Percentiles rank a stretch among this genome's conserved stretches.
phyloP scores from a whole-genome alignment of 164 flowering plant genomes.

The Macadamia tetraphylla region DNA sequence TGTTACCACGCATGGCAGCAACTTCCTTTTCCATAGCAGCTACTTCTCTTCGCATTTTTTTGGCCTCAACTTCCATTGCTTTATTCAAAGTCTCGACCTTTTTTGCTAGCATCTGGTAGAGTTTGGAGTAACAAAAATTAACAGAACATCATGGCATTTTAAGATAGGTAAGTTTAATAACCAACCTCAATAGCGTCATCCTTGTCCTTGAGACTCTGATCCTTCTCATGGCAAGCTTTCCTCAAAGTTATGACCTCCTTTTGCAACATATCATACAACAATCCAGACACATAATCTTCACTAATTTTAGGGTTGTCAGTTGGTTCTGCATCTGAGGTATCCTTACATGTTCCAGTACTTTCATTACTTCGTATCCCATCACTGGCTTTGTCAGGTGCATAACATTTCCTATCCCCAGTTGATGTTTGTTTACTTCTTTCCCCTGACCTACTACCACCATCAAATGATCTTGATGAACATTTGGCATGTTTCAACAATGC shows the following conservation, averaged over 20 bases:
- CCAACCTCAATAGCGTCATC: slow-evolving; percentile 70
- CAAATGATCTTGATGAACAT: slow-evolving; percentile 42
- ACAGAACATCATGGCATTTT: neutral
- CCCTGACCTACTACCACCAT: slow-evolving; percentile 38
- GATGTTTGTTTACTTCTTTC: slow-evolving; percentile 23
- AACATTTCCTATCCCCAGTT: slow-evolving; percentile 13
- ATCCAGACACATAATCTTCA: slow-evolving; percentile 54
- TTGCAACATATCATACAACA: slow-evolving; percentile 58
- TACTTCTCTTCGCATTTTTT: slow-evolving; percentile 70
- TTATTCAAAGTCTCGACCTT: slow-evolving; percentile 66
- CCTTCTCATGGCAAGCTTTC: slow-evolving; percentile 63
- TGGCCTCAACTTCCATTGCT: slow-evolving; percentile 75
- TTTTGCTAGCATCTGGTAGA: slow-evolving; percentile 58
- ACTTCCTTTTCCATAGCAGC: slow-evolving; percentile 73
- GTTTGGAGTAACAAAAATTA: neutral
- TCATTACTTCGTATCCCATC: slow-evolving; percentile 17
- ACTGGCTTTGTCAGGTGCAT: slow-evolving; percentile 3
- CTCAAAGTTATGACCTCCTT: slow-evolving; percentile 58
- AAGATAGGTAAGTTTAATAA: neutral
- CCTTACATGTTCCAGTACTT: slow-evolving; percentile 14
- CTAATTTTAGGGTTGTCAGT: slow-evolving; percentile 27
- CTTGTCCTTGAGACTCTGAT: slow-evolving; percentile 62
- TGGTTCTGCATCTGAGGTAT: slow-evolving; percentile 14
- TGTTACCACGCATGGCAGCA: slow-evolving; percentile 44
- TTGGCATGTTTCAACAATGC: slow-evolving; percentile 35